phyloP scores from a whole-genome alignment of 1,284 basidiomycete genomes.

The Trametes pubescens region DNA sequence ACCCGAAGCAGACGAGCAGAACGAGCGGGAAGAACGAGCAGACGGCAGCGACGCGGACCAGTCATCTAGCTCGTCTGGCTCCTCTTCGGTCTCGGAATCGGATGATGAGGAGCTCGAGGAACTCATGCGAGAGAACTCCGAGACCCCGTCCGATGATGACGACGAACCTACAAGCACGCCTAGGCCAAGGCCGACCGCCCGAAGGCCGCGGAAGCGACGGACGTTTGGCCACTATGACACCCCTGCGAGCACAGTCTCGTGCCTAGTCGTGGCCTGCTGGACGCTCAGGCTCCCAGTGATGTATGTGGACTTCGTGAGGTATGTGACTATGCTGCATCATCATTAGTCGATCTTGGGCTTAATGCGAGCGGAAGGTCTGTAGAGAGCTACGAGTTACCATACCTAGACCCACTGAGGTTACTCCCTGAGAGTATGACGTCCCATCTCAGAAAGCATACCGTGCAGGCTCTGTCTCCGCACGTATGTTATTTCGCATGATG shows the following conservation, averaged over 20 bases:
- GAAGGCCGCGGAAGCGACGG: conserved; percentile 19
- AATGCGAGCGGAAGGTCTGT: conserved; percentile 59
- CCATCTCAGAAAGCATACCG: conserved; percentile 75
- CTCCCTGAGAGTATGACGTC: conserved; percentile 71
- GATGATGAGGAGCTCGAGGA: conserved; percentile 55
- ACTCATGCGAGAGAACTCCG: conserved; percentile 63
- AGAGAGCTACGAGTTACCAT: conserved; percentile 80
- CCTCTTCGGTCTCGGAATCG: conserved; percentile 29
- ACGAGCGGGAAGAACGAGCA: conserved; percentile 41
- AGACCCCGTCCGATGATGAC: conserved; percentile 55
- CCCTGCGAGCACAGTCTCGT: conserved; percentile 66
- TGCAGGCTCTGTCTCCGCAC: conserved; percentile 71
- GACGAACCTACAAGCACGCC: conserved; percentile 41
- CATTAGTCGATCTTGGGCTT: background rate
- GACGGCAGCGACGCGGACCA: conserved; percentile 28
- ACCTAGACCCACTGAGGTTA: conserved; percentile 75
- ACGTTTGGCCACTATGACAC: conserved; percentile 53
- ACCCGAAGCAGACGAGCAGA: background rate
- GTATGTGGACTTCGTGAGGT: conserved; percentile 80
- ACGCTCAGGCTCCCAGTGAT: conserved; percentile 78
- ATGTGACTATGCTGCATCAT: conserved; percentile 10
- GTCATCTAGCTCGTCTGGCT: conserved; percentile 21
- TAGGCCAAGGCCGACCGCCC: conserved; percentile 21
- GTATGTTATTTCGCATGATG: conserved; percentile 51
- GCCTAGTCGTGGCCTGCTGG: conserved; percentile 81